A percentile compares a stretch with the other conserved stretches of the same genome.
phyloP scores from a whole-genome alignment of 2,329 filamentous ascomycete species.

The Exophiala sideris region DNA sequence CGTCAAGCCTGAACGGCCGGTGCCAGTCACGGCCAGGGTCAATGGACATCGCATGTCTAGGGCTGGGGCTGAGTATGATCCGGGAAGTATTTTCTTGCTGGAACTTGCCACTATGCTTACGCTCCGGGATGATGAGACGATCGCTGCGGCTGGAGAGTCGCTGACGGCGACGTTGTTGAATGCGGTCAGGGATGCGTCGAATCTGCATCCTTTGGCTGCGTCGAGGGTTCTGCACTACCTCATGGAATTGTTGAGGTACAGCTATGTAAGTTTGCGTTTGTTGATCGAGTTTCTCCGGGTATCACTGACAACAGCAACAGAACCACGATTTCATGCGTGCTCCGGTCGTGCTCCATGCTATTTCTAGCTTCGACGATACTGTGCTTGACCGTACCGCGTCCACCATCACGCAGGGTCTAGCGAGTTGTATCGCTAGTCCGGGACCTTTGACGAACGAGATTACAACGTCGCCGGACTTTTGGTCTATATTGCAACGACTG shows the following conservation, averaged over 20 bases:
- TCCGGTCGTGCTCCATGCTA: conserved; percentile 84
- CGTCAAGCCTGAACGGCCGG: conserved; percentile 79
- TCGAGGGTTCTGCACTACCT: conserved; percentile 85
- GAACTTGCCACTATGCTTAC: conserved; percentile 83
- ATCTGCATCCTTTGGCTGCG: conserved; percentile 77
- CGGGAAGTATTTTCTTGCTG: conserved; percentile 81
- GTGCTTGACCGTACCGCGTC: conserved; percentile 71
- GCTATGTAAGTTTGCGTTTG: conserved; percentile 65
- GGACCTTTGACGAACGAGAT: conserved; percentile 82
- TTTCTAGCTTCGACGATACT: conserved; percentile 80
- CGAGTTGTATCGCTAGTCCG: conserved; percentile 73
- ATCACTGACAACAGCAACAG: conserved; percentile 43
- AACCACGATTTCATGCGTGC: conserved; percentile 88
- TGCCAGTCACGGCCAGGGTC: conserved; percentile 55
- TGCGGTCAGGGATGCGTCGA: conserved; percentile 73
- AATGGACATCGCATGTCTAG: conserved; percentile 58
- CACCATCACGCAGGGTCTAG: conserved; percentile 73
- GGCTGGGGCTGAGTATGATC: conserved; percentile 70
- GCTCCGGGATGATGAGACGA: conserved; percentile 69
- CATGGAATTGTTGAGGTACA: conserved; percentile 73
- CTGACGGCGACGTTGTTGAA: conserved; percentile 78
- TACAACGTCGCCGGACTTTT: conserved; percentile 95
- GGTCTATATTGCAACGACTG: conserved; percentile 79
- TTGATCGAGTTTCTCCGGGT: background rate
- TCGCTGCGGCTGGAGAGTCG: conserved; percentile 70